Base-by-base conservation (phyloP, 106 monocot genomes). In the Dioscorea zingiberensis region DNA sequence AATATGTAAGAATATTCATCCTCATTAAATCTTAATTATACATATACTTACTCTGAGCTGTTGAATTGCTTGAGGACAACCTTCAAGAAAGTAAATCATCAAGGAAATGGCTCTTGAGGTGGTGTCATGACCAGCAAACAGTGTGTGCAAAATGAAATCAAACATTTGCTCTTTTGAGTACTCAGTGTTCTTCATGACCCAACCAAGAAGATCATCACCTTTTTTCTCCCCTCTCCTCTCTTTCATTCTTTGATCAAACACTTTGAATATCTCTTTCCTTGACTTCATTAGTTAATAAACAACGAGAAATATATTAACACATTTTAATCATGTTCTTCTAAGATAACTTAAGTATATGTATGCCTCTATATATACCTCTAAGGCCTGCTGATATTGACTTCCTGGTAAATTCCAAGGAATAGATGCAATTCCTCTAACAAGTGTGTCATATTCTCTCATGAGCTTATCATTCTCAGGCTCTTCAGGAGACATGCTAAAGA, bases 101-200 rank as follows among this genome's bases (percentile, higher is more conserved):
- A 71, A 60, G 5, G 63, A 16, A 32, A 71, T 65, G 6, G 64
- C 65, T 49, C 48, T 26, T 17, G 76, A 63, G 16, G 48, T 76
- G 10, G 76, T 64, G 47, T 76, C 70, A 47, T 76, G 76, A 26
- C 70, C 70, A 19, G 69, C 69, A 29, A 76, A 70, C 49, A 76
- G 47, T 13, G 25, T 15, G 6, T 55, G 45, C 18, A 69, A 29
- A 25, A 76, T 17, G 6, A 69, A 47, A 55, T 47, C 58, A 12
- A 56, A 25, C 47, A 70, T 69, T 27, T 54, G 56, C 25, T 76
- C 76, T 38, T 16, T 2, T 38, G 76, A 58, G 48, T 58, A 76
- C 15, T 76, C 28, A 7, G 27, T 58, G 58, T 58, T 58, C 26
- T 70, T 64, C 51, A 59, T 47, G 17, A 64, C 28, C 46, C 27